Percentiles rank a stretch among this genome's conserved stretches.
Evolutionary conservation across 2,329 filamentous ascomycete genomes (phyloP).

Genomic region (Trichoderma oligosporum): DNA sequence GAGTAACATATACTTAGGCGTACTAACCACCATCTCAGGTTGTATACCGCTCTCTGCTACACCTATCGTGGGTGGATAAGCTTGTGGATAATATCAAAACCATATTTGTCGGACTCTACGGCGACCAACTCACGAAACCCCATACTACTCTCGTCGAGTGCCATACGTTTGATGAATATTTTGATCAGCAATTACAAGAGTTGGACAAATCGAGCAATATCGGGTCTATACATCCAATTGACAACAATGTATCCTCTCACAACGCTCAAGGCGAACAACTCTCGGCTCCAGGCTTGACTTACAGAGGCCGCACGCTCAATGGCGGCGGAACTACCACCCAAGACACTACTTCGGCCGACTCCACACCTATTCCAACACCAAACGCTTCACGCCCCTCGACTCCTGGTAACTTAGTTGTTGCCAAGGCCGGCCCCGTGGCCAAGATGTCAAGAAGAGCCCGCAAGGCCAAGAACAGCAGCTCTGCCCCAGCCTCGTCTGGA

Average conservation of each 20-base stretch:
- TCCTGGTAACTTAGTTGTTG: slow-evolving; percentile 65
- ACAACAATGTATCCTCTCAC: slow-evolving; percentile 35
- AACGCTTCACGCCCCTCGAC: slow-evolving; percentile 76
- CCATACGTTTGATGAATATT: slow-evolving; percentile 81
- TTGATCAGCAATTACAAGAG: slow-evolving; percentile 86
- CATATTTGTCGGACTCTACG: slow-evolving; percentile 87
- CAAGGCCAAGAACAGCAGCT: slow-evolving; percentile 62
- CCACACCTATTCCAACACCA: slow-evolving; percentile 66
- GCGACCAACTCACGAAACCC: slow-evolving; percentile 76
- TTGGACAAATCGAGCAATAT: slow-evolving; percentile 57
- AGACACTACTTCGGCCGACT: slow-evolving; percentile 56
- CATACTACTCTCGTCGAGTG: slow-evolving; percentile 77
- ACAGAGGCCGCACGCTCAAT: slow-evolving; percentile 38
- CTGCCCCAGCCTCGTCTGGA: slow-evolving; percentile 70
- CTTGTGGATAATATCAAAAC: slow-evolving; percentile 92
- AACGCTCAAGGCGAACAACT: slow-evolving; percentile 26
- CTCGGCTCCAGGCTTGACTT: slow-evolving; percentile 39
- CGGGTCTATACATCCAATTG: slow-evolving; percentile 10
- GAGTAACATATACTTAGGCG: slow-evolving; percentile 2
- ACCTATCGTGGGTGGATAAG: slow-evolving; percentile 95
- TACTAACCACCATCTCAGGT: slow-evolving; percentile 54
- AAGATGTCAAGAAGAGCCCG: slow-evolving; percentile 79
- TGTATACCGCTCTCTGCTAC: slow-evolving; percentile 91
- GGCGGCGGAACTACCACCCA: slow-evolving; percentile 28
- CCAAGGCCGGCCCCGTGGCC: slow-evolving; percentile 68